These are phyloP conservation scores for Epithele typhae DNA, from an alignment of 768 basidiomycete species.

Conservation along the genomic window DNA sequence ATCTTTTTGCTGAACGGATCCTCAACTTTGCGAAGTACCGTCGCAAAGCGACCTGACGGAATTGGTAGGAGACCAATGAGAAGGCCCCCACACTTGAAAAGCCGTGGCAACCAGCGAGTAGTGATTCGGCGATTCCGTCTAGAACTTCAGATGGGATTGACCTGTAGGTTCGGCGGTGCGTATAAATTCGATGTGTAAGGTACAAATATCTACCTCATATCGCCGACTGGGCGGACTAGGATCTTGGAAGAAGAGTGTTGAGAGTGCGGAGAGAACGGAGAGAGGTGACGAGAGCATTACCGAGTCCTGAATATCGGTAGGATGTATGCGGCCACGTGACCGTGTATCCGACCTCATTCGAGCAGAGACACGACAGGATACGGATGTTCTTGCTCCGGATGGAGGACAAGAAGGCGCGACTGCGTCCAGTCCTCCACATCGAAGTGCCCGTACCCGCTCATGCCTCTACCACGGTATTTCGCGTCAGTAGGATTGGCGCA, in stretches of 20 bases:
- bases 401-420: conserved; percentile 37
- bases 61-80: conserved; percentile 23
- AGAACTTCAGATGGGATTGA: conserved; percentile 23
- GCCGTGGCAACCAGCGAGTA: conserved; percentile 12
- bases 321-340: too few relatives aligned
- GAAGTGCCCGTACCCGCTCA: conserved; percentile 49
- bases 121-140: conserved; percentile 19
- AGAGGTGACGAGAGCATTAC: too few relatives aligned
- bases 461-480: conserved; percentile 21
- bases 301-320: too few relatives aligned
- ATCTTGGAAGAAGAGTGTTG: too few relatives aligned
- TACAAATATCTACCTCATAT: too few relatives aligned
- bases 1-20: conserved; percentile 12
- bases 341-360: too few relatives aligned
- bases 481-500: too few relatives aligned
- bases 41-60: conserved; percentile 26
- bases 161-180: too few relatives aligned
- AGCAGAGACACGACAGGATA: neutral
- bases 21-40: conserved; percentile 22
- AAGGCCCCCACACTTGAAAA: conserved; percentile 25
- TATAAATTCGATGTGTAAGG: too few relatives aligned
- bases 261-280: too few relatives aligned
- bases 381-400: conserved; percentile 26
- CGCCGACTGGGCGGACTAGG: too few relatives aligned
- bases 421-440: conserved; percentile 49